A percentile compares a stretch with the other conserved stretches of the same genome.
phyloP scores from a whole-genome alignment of 192 early-diverging fungal genomes.

The Linnemannia schmuckeri region DNA sequence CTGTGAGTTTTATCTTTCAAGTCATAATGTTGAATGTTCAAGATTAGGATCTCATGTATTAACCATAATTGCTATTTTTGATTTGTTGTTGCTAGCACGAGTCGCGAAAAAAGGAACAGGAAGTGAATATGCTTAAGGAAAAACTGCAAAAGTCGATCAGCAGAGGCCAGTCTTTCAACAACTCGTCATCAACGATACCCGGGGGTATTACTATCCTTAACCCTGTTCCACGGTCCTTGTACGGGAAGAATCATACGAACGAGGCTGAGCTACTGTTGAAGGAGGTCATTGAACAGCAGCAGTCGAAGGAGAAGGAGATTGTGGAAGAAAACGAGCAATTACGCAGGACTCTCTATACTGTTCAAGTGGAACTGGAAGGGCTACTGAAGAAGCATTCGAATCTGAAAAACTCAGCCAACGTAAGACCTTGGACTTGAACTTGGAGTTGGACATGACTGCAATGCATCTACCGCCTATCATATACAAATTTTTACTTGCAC shows the following conservation, averaged over 20 bases:
- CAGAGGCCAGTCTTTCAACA: slow-evolving; percentile 2
- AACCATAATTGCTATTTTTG: not conserved
- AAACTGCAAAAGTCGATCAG: slow-evolving; percentile 60
- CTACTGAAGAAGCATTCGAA: slow-evolving; percentile 43
- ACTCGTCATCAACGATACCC: slow-evolving; percentile 30
- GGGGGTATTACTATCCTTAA: slow-evolving; percentile 38
- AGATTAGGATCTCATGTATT: not conserved
- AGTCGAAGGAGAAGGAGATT: slow-evolving; percentile 46
- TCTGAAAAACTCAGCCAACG: slow-evolving; percentile 7
- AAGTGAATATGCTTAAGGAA: slow-evolving; percentile 59
- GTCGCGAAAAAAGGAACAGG: slow-evolving; percentile 59
- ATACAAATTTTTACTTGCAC: not conserved
- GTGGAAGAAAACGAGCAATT: slow-evolving; percentile 58
- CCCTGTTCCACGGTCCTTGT: slow-evolving; percentile 31
- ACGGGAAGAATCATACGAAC: slow-evolving; percentile 29
- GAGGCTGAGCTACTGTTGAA: slow-evolving; percentile 42
- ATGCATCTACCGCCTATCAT: not conserved
- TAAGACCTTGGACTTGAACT: slow-evolving; percentile 10
- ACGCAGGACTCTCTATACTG: slow-evolving; percentile 50
- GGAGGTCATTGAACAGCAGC: slow-evolving; percentile 52
- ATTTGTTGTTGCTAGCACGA: slow-evolving; percentile 57
- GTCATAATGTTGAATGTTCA: not conserved
- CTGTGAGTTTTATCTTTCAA: slow-evolving; percentile 47
- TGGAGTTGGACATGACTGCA: not conserved
- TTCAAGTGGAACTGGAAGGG: slow-evolving; percentile 52